A percentile compares a stretch with the other conserved stretches of the same genome.
Evolutionary conservation across 176 grass and related monocot species (phyloP).

Genomic region (Triticum turgidum): DNA sequence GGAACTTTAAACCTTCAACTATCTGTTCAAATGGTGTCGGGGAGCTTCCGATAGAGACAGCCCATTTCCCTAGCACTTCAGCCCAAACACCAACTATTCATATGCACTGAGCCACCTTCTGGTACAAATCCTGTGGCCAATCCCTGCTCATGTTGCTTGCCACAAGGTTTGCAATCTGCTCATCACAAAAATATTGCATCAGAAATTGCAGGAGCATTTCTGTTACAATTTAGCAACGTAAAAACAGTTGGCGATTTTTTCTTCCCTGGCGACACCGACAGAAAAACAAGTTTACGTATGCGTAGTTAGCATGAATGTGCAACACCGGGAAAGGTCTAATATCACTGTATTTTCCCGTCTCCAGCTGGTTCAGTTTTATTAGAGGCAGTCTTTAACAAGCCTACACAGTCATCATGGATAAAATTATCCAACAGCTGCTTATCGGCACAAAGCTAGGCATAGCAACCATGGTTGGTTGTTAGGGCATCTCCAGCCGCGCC

Average conservation of each 20-base stretch:
- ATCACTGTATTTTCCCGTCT: neutral
- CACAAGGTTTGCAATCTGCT: slow-evolving; percentile 88
- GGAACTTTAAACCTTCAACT: neutral
- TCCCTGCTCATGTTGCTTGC: slow-evolving; percentile 86
- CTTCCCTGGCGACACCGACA: neutral
- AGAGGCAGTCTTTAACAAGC: neutral
- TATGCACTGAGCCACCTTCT: slow-evolving; percentile 87
- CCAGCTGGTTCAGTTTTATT: neutral
- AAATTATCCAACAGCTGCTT: neutral
- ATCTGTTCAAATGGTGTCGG: neutral
- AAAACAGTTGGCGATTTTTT: neutral
- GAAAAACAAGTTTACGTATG: neutral
- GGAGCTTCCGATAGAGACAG: slow-evolving; percentile 3
- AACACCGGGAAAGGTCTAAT: neutral
- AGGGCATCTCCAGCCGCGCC: too few relatives aligned
- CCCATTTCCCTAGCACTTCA: neutral
- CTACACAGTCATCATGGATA: neutral
- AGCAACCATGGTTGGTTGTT: neutral
- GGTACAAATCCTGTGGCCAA: slow-evolving; percentile 95
- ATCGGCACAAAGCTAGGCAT: neutral
- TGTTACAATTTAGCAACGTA: neutral
- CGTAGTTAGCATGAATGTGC: neutral
- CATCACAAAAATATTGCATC: slow-evolving; percentile 24
- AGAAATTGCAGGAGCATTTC: neutral
- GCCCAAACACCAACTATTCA: slow-evolving; percentile 38